Evolutionary conservation across 306 rosid genomes (phyloP), one percentile per base, ranked within the genome.

Genomic region (Pyrus communis): DNA sequence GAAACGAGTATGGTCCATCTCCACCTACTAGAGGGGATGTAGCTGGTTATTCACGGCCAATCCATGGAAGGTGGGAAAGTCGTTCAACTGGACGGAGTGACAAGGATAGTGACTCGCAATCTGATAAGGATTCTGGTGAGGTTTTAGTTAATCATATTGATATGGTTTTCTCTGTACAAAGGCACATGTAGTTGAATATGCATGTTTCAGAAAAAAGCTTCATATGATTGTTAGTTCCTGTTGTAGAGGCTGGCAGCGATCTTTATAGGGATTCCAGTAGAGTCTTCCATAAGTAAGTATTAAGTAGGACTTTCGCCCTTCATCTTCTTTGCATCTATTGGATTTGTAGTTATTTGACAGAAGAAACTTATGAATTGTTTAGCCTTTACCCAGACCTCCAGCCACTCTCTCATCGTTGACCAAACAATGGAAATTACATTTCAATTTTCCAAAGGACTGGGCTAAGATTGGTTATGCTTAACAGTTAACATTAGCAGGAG

Each of bases 61-160:
- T 40, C 55, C 96, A 82, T 68, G 99, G 97, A 85, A 96, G 84
- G 82, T 91, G 97, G 98, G 98, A 91, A 54, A 66, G 89, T 85
- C 97, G 89, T 71, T 81, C 97, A 73, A 87, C 96, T 66, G 97
- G 88, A 77, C 84, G 86, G 75, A 82, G 90, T 43, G 99, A 92
- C 74, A 89, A 43, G 83, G 98, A 96, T 64, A 86, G 85, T 73
- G 99, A 96, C 78, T 91, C 90, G 9, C 98, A 87, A 69, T 86
- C 94, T 57, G 98, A 93, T 46, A 75, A 80, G 87, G 98, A 96
- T 82, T 82, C 99, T 76, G 98, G 99, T 96, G 64, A 74, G 80
- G 67, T 82, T 76, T 80, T 60, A 79, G 54, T 82, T 65, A 78
- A 69, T 77, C 77, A 51, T 75, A 19, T 38, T 54, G 21, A n/a